phyloP scores from a whole-genome alignment of 2,329 filamentous ascomycete species.

The Alternaria arborescens region DNA sequence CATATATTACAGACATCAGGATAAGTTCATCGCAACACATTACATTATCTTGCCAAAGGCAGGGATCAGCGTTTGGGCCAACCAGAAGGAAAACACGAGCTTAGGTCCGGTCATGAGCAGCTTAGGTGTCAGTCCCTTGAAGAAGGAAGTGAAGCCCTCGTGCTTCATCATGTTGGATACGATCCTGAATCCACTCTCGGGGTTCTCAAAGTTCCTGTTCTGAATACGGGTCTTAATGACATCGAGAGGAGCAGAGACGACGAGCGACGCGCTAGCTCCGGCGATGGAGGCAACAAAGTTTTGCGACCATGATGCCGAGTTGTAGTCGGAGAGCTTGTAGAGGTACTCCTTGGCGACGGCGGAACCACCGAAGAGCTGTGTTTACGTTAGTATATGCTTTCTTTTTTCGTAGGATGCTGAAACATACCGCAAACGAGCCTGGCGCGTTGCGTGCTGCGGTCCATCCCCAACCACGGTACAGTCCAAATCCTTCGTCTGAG shows the following conservation, averaged over 20 bases:
- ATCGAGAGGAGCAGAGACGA: constrained; percentile 98
- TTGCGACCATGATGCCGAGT: constrained; percentile 90
- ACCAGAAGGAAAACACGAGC: constrained; percentile 99
- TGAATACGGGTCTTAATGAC: constrained; percentile 98
- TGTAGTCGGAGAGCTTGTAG: constrained; percentile 91
- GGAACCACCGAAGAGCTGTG: constrained; percentile 91
- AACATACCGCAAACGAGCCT: constrained; percentile 89
- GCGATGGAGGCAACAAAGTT: constrained; percentile 98
- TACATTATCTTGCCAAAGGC: constrained; percentile 78
- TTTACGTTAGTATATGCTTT: constrained; percentile 25
- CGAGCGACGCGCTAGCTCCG: constrained; percentile 90
- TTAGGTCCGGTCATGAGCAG: constrained; percentile 99
- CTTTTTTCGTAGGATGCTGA: neutral
- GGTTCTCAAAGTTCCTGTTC: constrained; percentile 98
- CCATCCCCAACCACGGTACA: constrained; percentile 98
- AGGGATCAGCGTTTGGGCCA: constrained; percentile 96
- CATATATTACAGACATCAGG: constrained; percentile 42
- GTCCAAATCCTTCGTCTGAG: constrained; percentile 89
- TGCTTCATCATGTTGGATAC: constrained; percentile 91
- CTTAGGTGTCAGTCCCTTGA: constrained; percentile 98
- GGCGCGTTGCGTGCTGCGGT: constrained; percentile 96
- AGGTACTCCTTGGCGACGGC: constrained; percentile 98
- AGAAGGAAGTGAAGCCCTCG: constrained; percentile 87
- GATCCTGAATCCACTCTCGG: constrained; percentile 91
- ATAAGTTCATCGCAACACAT: constrained; percentile 21